These are phyloP conservation scores for Candida bentonensis DNA, from an alignment of 805 yeast species.

Conservation along the genomic window DNA sequence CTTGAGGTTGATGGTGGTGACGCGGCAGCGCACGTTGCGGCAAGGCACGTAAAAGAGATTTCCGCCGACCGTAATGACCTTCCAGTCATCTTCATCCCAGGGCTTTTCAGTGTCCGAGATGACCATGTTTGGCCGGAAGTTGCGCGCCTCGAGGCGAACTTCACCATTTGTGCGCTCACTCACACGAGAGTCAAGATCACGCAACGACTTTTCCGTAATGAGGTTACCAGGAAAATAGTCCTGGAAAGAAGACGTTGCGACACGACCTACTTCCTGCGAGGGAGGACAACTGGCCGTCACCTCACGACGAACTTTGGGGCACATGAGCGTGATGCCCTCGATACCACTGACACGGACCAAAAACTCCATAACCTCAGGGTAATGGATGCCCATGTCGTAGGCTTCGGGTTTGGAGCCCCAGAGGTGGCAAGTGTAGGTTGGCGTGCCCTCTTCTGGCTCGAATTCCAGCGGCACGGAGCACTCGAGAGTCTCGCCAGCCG, in stretches of 20 bases:
- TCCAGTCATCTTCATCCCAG: constrained; percentile 23
- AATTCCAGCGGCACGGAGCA: constrained; percentile 3
- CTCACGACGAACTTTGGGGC: constrained; percentile 13
- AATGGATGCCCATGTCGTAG: constrained; percentile 11
- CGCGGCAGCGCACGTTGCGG: constrained; percentile 19
- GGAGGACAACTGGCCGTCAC: constrained; percentile 10
- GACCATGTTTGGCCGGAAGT: constrained; percentile 22
- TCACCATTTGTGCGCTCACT: constrained; percentile 9
- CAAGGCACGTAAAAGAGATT: constrained; percentile 16
- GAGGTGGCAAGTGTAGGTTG: constrained; percentile 8
- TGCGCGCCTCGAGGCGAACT: constrained; percentile 10
- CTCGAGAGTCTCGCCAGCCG: constrained; percentile 8
- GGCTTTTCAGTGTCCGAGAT: constrained; percentile 17
- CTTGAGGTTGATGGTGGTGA: constrained; percentile 19
- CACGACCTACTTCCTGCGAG: constrained; percentile 7
- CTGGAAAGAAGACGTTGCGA: constrained; percentile 14
- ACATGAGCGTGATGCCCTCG: constrained; percentile 11
- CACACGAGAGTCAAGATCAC: constrained; percentile 14
- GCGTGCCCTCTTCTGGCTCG: constrained; percentile 5
- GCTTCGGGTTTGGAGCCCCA: constrained; percentile 19
- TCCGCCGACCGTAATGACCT: constrained; percentile 11
- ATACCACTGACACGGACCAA: constrained; percentile 3
- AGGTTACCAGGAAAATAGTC: constrained; percentile 20
- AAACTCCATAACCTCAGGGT: constrained; percentile 10
- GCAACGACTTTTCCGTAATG: constrained; percentile 15